phyloP scores from a whole-genome alignment of 2,329 filamentous ascomycete genomes.

The Alternaria ethzedia region DNA sequence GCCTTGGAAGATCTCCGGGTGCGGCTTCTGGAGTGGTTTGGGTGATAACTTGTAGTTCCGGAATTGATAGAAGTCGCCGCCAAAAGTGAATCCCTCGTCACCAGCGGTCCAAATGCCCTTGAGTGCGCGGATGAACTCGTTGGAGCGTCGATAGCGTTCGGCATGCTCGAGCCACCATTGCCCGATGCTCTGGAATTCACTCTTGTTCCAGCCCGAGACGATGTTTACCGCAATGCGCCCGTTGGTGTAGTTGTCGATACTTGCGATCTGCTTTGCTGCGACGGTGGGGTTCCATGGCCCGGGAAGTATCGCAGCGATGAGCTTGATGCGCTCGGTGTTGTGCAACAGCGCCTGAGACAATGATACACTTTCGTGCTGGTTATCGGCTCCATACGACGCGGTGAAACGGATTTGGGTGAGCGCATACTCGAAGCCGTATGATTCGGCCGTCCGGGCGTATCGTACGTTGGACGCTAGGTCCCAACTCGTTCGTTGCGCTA shows the following conservation, averaged over 20 bases:
- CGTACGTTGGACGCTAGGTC: slow-evolving; percentile 57
- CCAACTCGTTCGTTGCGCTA: slow-evolving; percentile 58
- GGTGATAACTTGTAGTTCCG: slow-evolving; percentile 58
- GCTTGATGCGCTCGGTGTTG: slow-evolving; percentile 56
- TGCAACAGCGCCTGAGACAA: slow-evolving; percentile 59
- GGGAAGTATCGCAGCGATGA: slow-evolving; percentile 60
- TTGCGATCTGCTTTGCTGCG: slow-evolving; percentile 61
- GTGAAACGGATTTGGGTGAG: slow-evolving; percentile 62
- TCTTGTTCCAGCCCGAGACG: slow-evolving; percentile 62
- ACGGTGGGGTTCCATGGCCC: slow-evolving; percentile 49
- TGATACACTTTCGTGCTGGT: slow-evolving; percentile 61
- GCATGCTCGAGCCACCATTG: slow-evolving; percentile 64
- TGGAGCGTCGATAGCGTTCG: slow-evolving; percentile 58
- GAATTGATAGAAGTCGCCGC: slow-evolving; percentile 62
- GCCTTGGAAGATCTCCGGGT: slow-evolving; percentile 62
- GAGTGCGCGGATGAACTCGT: slow-evolving; percentile 60
- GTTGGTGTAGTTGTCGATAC: slow-evolving; percentile 60
- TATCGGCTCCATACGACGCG: slow-evolving; percentile 56
- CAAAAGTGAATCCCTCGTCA: slow-evolving; percentile 57
- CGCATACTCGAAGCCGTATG: slow-evolving; percentile 59
- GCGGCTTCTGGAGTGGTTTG: slow-evolving; percentile 58
- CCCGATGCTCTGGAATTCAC: slow-evolving; percentile 59
- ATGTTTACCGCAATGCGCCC: slow-evolving; percentile 61
- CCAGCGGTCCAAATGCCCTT: slow-evolving; percentile 58
- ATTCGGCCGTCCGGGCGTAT: slow-evolving; percentile 59